phyloP scores from a whole-genome alignment of 768 basidiomycete species.

The Calocybe indica region DNA sequence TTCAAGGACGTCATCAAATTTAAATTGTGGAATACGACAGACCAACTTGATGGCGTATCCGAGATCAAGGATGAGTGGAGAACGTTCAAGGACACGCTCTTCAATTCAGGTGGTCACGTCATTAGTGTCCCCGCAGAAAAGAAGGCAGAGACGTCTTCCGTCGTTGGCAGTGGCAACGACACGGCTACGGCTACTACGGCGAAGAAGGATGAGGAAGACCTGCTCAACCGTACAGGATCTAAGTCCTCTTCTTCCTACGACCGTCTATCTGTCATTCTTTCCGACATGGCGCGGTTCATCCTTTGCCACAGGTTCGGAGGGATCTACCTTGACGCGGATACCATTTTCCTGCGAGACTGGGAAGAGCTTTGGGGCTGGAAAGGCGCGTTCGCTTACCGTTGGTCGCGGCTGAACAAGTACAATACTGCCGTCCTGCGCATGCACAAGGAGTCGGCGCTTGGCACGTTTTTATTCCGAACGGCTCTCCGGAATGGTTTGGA shows the following conservation, averaged over 20 bases:
- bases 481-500: slow-evolving; percentile 88
- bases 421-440: slow-evolving; percentile 91
- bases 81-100: slow-evolving; percentile 59
- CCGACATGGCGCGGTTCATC: slow-evolving; percentile 96
- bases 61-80: slow-evolving; percentile 92
- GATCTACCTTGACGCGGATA: slow-evolving; percentile 92
- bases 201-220: slow-evolving; percentile 43
- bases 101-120: slow-evolving; percentile 83
- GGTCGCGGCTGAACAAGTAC: slow-evolving; percentile 89
- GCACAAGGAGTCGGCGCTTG: slow-evolving; percentile 85
- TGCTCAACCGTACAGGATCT: slow-evolving; percentile 77
- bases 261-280: slow-evolving; percentile 84
- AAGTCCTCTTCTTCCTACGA: slow-evolving; percentile 87
- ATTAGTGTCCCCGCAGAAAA: slow-evolving; percentile 50
- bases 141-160: slow-evolving; percentile 18
- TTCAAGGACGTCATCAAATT: slow-evolving; percentile 89
- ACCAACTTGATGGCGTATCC: slow-evolving; percentile 81
- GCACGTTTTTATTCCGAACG: slow-evolving; percentile 87
- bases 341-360: slow-evolving; percentile 90
- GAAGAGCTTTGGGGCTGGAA: slow-evolving; percentile 95
- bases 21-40: slow-evolving; percentile 95
- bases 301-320: slow-evolving; percentile 92
- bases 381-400: slow-evolving; percentile 92
- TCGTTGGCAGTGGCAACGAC: slow-evolving; percentile 40
- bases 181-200: slow-evolving; percentile 39